Evolutionary conservation across 176 grass and related monocot genomes (phyloP).

Genomic region (Raddia guianensis): DNA sequence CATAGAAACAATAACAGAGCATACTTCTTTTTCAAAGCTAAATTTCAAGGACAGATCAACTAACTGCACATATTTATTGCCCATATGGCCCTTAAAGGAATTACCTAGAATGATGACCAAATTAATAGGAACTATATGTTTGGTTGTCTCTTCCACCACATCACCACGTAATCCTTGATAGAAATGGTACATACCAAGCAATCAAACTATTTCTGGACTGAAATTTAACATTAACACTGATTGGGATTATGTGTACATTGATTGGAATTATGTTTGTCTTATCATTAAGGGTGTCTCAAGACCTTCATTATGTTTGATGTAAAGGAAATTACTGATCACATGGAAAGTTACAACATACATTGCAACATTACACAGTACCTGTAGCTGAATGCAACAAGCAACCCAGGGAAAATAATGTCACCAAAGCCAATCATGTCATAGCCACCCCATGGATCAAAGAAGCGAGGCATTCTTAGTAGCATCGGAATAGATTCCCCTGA

Average conservation of each 20-base stretch:
- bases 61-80: constrained; percentile 1
- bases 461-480: constrained; percentile 88
- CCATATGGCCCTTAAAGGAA: not conserved
- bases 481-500: constrained; percentile 94
- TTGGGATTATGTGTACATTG: constrained; percentile 16
- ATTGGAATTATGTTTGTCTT: not conserved
- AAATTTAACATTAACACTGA: constrained; percentile 3
- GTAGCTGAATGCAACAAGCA: constrained; percentile 94
- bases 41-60: not conserved
- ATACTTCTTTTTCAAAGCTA: not conserved
- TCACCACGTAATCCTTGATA: not conserved
- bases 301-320: not conserved
- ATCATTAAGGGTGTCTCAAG: not conserved
- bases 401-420: constrained; percentile 94
- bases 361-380: constrained; percentile 54
- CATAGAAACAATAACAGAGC: not conserved
- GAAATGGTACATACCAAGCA: not conserved
- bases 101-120: not conserved
- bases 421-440: constrained; percentile 99
- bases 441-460: constrained; percentile 99
- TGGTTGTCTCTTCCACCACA: not conserved
- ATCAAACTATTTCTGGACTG: not conserved
- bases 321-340: not conserved
- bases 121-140: not conserved
- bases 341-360: constrained; percentile 11